Base-by-base conservation (phyloP, 345 rosid species). In the Citrus medica region DNA sequence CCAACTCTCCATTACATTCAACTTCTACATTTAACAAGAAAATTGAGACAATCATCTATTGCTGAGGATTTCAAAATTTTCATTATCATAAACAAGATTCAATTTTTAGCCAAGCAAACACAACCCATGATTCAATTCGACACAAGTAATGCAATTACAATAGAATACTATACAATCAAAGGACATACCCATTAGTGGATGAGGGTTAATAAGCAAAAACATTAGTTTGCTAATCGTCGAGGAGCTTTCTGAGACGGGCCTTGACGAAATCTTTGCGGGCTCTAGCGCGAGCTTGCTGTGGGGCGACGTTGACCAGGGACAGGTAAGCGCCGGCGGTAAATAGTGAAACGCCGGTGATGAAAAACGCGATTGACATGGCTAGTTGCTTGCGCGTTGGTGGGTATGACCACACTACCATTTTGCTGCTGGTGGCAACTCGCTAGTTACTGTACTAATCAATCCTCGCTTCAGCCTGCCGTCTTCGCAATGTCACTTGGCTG, bases 341-440 rank as follows among this genome's bases (percentile, higher is more conserved):
- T 19, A 92, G 82, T 32, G 92, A 80, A 64, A 79, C 86, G 1
- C 95, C 94, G 22, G 85, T 75, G 81, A 87, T 14, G 64, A 87
- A 81, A 72, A 88, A 67, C 0, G 77, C 86, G 6, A 85, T 73
- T 6, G 93, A 86, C 62, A 82, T 83, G 30, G 84, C 79, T 19
- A 91, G 75, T 80, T 92, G 98, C 85, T 83, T 85, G 37, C 79
- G 72, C 68, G 94, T 94, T 79, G 92, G 95, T 69, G 95, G 97
- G 67, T 84, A 94, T 67, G 92, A 69, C 85, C 90, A 89, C 17
- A 90, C 68, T 82, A 79, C 90, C 90, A 84, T 92, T 16, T 51
- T 42, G 35, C 25, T 66, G 69, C 2, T 19, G 9, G 8, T 40
- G 51, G 51, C 51, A 42, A 42, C 4, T 42, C 51, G 51, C 51